Evolutionary conservation across 257 asterid genomes (phyloP).

Genomic region (Mentha longifolia): DNA sequence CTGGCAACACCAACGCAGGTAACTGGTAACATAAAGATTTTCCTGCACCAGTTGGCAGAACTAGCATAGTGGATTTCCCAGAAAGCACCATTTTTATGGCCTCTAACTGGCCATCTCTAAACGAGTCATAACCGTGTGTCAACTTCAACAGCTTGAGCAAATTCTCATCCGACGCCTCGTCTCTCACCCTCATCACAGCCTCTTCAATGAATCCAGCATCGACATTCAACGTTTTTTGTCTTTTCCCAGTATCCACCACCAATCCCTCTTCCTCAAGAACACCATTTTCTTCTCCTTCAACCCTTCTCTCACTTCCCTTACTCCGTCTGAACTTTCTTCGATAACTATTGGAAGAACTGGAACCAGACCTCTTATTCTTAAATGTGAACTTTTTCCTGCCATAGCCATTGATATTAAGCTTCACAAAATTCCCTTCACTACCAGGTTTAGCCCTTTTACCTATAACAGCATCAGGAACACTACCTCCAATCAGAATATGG

Average conservation of each 20-base stretch:
- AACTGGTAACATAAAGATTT: slow-evolving; percentile 91
- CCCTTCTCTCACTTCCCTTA: slow-evolving; percentile 38
- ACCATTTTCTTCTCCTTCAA: slow-evolving; percentile 43
- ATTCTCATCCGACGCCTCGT: slow-evolving; percentile 75
- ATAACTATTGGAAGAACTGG: slow-evolving; percentile 47
- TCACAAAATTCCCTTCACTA: slow-evolving; percentile 89
- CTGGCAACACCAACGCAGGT: slow-evolving; percentile 78
- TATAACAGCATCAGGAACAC: slow-evolving; percentile 34
- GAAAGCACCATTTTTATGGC: slow-evolving; percentile 86
- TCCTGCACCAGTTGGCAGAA: slow-evolving; percentile 95
- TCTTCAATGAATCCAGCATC: slow-evolving; percentile 53
- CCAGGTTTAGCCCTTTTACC: slow-evolving; percentile 56
- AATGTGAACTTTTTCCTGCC: slow-evolving; percentile 73
- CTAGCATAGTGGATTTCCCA: slow-evolving; percentile 79
- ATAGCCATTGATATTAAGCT: slow-evolving; percentile 88
- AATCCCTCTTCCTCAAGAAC: slow-evolving; percentile 63
- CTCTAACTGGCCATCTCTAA: slow-evolving; percentile 88
- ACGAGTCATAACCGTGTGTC: slow-evolving; percentile 78
- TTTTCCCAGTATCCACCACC: slow-evolving; percentile 48
- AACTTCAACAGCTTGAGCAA: slow-evolving; percentile 70
- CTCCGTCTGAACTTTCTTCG: slow-evolving; percentile 45
- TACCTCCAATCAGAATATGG: slow-evolving; percentile 59
- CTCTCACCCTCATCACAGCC: too few relatives aligned
- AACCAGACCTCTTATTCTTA: slow-evolving; percentile 53
- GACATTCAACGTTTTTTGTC: slow-evolving; percentile 35